Percentiles rank a stretch among this genome's conserved stretches.
phyloP scores from a whole-genome alignment of 164 flowering plant species.

The Annona cherimola region DNA sequence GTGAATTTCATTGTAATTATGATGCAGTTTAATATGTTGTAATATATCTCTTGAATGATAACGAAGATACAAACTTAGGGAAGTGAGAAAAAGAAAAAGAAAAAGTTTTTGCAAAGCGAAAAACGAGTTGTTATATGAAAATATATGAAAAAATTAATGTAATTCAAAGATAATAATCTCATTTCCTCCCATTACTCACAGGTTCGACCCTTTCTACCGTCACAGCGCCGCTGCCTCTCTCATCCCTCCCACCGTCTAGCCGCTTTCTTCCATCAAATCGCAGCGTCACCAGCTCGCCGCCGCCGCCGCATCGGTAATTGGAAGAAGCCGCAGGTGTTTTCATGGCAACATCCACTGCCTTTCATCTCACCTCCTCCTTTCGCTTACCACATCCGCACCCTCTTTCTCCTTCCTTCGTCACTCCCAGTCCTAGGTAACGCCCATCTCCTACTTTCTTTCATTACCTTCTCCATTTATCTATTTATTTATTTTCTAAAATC shows the following conservation, averaged over 20 bases:
- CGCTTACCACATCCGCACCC: slow-evolving; percentile 1
- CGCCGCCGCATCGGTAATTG: background rate
- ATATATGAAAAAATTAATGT: no score
- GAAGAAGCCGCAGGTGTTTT: background rate
- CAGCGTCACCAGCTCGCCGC: background rate
- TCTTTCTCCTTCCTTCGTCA: slow-evolving; percentile 9
- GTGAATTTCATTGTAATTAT: no score
- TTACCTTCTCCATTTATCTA: background rate
- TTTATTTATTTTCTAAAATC: background rate
- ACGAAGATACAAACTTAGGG: no score
- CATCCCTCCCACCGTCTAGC: background rate
- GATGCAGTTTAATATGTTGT: no score
- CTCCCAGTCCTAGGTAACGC: no score
- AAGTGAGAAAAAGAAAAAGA: no score
- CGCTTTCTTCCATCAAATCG: background rate
- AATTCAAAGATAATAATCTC: no score
- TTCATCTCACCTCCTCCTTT: slow-evolving; percentile 22
- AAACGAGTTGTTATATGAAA: no score
- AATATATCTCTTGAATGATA: no score
- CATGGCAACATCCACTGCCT: slow-evolving; percentile 18
- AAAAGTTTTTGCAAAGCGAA: no score
- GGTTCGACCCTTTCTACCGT: no score
- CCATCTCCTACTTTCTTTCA: background rate
- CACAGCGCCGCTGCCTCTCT: background rate
- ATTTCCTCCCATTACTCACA: no score